phyloP scores from a whole-genome alignment of 1,284 basidiomycete species.

The Sanghuangporus sanghuang region DNA sequence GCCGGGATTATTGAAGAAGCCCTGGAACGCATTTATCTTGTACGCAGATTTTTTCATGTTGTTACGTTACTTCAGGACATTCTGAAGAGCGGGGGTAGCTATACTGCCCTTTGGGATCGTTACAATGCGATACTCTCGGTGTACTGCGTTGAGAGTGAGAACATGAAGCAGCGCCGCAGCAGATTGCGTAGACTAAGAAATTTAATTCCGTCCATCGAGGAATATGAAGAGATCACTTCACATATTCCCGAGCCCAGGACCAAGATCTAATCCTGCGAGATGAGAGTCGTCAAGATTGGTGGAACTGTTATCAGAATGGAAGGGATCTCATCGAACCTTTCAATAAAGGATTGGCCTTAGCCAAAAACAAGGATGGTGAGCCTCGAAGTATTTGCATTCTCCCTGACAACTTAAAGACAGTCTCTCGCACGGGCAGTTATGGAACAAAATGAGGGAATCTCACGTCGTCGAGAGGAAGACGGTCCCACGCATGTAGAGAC shows the following conservation, averaged over 20 bases:
- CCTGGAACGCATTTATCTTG: slow-evolving; percentile 12
- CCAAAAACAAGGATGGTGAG: background rate
- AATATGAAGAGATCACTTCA: background rate
- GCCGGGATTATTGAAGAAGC: slow-evolving; percentile 21
- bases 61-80: background rate
- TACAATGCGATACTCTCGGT: background rate
- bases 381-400: background rate
- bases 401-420: background rate
- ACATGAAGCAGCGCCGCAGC: background rate
- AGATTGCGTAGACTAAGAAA: background rate
- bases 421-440: background rate
- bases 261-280: background rate
- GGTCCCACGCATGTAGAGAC: background rate
- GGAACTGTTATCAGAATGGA: background rate
- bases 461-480: background rate
- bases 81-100: slow-evolving; percentile 6
- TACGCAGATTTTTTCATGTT: background rate
- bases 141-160: background rate
- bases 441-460: background rate
- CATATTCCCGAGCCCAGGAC: background rate
- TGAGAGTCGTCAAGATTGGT: background rate
- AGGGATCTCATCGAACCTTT: background rate
- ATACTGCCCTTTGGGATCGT: background rate
- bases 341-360: background rate
- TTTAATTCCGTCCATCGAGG: background rate